phyloP scores from a whole-genome alignment of 768 basidiomycete species.

The Suillus variegatus region DNA sequence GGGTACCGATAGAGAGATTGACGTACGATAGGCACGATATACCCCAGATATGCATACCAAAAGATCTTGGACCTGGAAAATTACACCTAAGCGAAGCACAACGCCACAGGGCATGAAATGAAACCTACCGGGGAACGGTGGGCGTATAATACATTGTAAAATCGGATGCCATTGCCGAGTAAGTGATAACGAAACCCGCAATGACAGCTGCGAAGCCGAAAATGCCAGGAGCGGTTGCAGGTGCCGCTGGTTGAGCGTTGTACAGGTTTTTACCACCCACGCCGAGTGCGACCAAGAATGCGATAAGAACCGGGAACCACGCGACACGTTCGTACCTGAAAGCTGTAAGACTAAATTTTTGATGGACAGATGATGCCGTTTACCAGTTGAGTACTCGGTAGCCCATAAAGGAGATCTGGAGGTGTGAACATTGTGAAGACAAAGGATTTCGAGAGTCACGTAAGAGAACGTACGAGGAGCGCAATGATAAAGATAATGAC shows the following conservation, averaged over 20 bases:
- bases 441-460: conserved; percentile 2
- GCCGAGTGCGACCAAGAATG: conserved; percentile 70
- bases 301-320: conserved; percentile 79
- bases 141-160: conserved; percentile 72
- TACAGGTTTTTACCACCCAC: conserved; percentile 72
- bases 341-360: background rate
- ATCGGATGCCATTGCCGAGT: conserved; percentile 62
- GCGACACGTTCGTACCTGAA: conserved; percentile 69
- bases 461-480: conserved; percentile 46
- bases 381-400: conserved; percentile 62
- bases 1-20: conserved; percentile 26
- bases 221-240: conserved; percentile 55
- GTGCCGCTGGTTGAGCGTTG: conserved; percentile 44
- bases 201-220: conserved; percentile 69
- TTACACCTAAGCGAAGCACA: conserved; percentile 11
- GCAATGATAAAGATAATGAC: conserved; percentile 73
- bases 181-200: conserved; percentile 74
- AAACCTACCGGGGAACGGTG: conserved; percentile 53
- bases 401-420: conserved; percentile 65
- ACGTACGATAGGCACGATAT: conserved; percentile 60
- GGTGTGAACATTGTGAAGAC: conserved; percentile 6
- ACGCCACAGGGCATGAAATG: background rate
- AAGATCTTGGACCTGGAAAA: conserved; percentile 57
- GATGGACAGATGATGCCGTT: conserved; percentile 5
- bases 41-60: conserved; percentile 63